These are phyloP conservation scores for Betula pendula DNA, from an alignment of 306 rosid species.

Conservation along the genomic window DNA sequence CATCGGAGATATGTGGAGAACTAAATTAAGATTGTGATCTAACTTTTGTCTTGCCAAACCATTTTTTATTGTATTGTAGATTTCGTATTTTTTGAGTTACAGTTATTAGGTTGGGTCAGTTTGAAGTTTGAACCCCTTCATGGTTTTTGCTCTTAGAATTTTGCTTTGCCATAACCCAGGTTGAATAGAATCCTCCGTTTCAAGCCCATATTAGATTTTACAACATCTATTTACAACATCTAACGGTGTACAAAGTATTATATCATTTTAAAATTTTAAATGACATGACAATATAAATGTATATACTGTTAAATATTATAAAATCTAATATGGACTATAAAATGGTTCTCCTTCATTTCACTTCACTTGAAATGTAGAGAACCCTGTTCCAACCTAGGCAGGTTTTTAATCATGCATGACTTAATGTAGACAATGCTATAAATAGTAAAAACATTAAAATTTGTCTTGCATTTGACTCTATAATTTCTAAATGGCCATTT, in stretches of 20 bases:
- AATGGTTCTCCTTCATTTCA: too few relatives aligned
- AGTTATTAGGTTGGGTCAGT: neutral
- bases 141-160: neutral
- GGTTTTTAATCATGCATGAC: neutral
- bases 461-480: neutral
- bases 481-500: too few relatives aligned
- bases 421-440: neutral
- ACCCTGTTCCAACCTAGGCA: too few relatives aligned
- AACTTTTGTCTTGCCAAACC: neutral
- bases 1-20: conserved; percentile 73
- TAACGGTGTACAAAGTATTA: too few relatives aligned
- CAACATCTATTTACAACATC: too few relatives aligned
- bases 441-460: neutral
- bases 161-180: neutral
- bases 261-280: too few relatives aligned
- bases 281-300: too few relatives aligned
- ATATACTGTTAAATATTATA: too few relatives aligned
- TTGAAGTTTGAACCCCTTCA: neutral
- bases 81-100: neutral
- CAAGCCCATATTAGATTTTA: too few relatives aligned
- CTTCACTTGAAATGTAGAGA: too few relatives aligned
- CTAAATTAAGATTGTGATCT: conserved; percentile 49
- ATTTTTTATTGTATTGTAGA: neutral
- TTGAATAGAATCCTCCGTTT: too few relatives aligned
- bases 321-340: too few relatives aligned